These are phyloP conservation scores for Candida xiaguanensis DNA, from an alignment of 805 yeast genomes.

Conservation along the genomic window DNA sequence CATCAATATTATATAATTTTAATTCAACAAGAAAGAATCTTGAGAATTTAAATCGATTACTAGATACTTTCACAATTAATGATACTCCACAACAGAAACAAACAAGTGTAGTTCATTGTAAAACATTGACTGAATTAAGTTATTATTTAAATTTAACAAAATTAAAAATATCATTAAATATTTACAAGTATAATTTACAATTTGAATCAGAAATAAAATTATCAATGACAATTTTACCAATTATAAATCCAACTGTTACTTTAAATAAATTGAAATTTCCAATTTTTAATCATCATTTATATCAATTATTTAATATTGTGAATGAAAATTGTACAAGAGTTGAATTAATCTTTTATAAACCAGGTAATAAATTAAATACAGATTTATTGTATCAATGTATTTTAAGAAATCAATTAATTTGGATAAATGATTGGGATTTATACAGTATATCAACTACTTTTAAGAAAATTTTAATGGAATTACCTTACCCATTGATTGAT, in stretches of 20 bases:
- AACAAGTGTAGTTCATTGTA: conserved; percentile 37
- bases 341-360: conserved; percentile 51
- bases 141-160: conserved; percentile 67
- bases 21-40: conserved; percentile 30
- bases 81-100: not conserved
- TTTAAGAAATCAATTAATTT: conserved; percentile 49
- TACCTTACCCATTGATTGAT: conserved; percentile 54
- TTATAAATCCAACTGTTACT: conserved; percentile 19
- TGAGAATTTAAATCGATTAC: conserved; percentile 21
- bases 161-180: conserved; percentile 70
- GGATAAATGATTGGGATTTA: conserved; percentile 56
- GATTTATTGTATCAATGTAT: conserved; percentile 48
- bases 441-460: conserved; percentile 46
- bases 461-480: conserved; percentile 46
- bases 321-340: conserved; percentile 37
- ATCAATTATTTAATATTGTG: conserved; percentile 50
- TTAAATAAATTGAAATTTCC: conserved; percentile 17
- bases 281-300: conserved; percentile 38
- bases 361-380: conserved; percentile 49
- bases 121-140: conserved; percentile 51
- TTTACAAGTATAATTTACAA: conserved; percentile 64
- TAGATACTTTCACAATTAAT: conserved; percentile 22
- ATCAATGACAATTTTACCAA: conserved; percentile 16
- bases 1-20: conserved; percentile 67
- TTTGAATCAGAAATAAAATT: conserved; percentile 31